Evolutionary conservation across 805 yeast species (phyloP), one percentile per base, ranked within the genome.

Genomic region (Starmerella gropengiesseri): DNA sequence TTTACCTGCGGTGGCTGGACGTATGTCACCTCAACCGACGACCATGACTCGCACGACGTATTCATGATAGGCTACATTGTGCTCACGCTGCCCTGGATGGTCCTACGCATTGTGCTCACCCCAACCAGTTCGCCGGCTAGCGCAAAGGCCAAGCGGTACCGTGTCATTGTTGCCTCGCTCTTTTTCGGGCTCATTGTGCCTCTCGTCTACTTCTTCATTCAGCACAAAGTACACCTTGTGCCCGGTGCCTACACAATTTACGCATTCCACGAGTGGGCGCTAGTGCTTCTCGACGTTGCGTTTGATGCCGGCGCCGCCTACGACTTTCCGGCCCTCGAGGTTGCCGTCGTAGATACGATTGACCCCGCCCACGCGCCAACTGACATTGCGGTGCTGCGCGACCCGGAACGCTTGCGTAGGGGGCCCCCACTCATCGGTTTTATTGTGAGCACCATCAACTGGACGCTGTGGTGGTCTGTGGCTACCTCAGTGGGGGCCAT

Each of bases 1-100:
- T 73, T 91, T 43, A 80, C 95, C 2, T 91, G 97, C 58, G 98
- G 98, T 57, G 97, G 97, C 11, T 91, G 97, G 96, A 94, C 93
- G 7, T 91, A 91, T 59, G 81, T 91, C 49, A 91, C 98, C 1
- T 82, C 95, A 6, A 85, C 96, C 1, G 98, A 91, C 61, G 95
- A 91, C 60, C 97, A 89, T 55, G 95, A 89, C 62, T 77, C 80
- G 66, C 98, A 91, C 60, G 97, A 91, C 58, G 75, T 91, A 32
- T 89, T 89, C 60, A 91, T 91, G 98, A 85, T 91, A 47, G 60
- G 80, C 21, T 91, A 91, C 63, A 81, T 91, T 45, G 73, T 86
- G 1, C 68, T 89, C 48, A 87, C 97, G 1, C 67, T 89, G 29
- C 98, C 98, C 2, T 91, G 96, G 95, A 81, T 84, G 38, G 61